A percentile compares a stretch with the other conserved stretches of the same genome.
phyloP scores from a whole-genome alignment of 2,329 filamentous ascomycete genomes.

The Fusarium xylarioides region DNA sequence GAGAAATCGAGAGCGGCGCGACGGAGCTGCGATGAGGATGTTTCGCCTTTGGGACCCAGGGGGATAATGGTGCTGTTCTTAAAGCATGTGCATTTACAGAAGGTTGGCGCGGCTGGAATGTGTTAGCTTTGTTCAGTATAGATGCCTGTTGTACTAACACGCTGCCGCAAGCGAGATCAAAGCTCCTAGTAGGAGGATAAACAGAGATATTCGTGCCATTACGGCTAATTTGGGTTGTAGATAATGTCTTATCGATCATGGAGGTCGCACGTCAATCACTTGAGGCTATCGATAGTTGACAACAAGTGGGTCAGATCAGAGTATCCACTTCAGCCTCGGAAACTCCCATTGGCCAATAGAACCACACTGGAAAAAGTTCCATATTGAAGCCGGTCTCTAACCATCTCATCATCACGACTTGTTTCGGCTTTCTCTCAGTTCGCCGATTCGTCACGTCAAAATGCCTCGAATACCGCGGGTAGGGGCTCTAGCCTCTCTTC shows the following conservation, averaged over 20 bases:
- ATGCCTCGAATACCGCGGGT: constrained; percentile 57
- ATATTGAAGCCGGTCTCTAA: constrained; percentile 23
- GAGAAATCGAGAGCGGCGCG: constrained; percentile 35
- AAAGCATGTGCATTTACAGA: constrained; percentile 77
- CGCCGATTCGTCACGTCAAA: constrained; percentile 22
- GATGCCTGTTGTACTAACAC: constrained; percentile 47
- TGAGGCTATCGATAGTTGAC: constrained; percentile 36
- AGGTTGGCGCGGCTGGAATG: constrained; percentile 65
- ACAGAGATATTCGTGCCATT: constrained; percentile 54
- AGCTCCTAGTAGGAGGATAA: constrained; percentile 50
- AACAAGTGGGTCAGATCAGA: constrained; percentile 10
- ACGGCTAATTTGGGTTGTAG: constrained; percentile 13
- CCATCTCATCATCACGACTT: constrained; percentile 19
- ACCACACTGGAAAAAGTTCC: constrained; percentile 43
- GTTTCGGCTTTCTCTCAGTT: constrained; percentile 12
- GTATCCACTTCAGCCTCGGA: constrained; percentile 35
- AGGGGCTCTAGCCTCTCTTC: constrained; percentile 47
- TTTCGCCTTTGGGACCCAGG: constrained; percentile 57
- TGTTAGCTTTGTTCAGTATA: constrained; percentile 24
- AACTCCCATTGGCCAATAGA: constrained; percentile 38
- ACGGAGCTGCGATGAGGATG: constrained; percentile 32
- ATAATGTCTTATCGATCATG: constrained; percentile 11
- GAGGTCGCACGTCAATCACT: constrained; percentile 26
- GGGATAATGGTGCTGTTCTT: constrained; percentile 74
- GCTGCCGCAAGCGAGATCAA: constrained; percentile 52